Evolutionary conservation across 2,329 filamentous ascomycete genomes (phyloP).

Genomic region (Phaeosphaeriaceae sp.): DNA sequence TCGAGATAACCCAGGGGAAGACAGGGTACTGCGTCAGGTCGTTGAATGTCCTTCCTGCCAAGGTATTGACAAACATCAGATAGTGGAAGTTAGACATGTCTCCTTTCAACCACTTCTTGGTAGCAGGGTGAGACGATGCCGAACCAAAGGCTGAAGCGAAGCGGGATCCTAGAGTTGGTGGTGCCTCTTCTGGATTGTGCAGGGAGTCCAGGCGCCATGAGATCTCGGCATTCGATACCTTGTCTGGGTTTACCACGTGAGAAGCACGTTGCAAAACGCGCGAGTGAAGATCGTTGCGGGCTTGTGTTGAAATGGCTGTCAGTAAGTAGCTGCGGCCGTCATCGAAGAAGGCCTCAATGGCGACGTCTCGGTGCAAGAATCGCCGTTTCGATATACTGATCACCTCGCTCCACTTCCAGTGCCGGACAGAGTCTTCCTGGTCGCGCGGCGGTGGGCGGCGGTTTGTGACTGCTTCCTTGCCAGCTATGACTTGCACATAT

Average conservation of each 20-base stretch:
- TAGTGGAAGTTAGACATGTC: slow-evolving; percentile 99
- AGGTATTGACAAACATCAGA: slow-evolving; percentile 96
- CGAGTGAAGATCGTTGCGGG: slow-evolving; percentile 81
- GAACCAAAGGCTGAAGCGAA: slow-evolving; percentile 93
- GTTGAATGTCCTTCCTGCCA: slow-evolving; percentile 96
- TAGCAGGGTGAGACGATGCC: slow-evolving; percentile 80
- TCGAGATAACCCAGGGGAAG: slow-evolving; percentile 95
- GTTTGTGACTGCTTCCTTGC: slow-evolving; percentile 69
- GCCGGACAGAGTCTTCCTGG: slow-evolving; percentile 75
- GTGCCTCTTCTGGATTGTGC: slow-evolving; percentile 69
- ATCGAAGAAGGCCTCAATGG: slow-evolving; percentile 96
- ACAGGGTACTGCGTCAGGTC: slow-evolving; percentile 98
- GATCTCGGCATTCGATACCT: slow-evolving; percentile 81
- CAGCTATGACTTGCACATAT: slow-evolving; percentile 92
- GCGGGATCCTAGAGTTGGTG: slow-evolving; percentile 79
- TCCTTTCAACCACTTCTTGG: slow-evolving; percentile 88
- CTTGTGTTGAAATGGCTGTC: slow-evolving; percentile 76
- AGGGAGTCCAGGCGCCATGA: slow-evolving; percentile 90
- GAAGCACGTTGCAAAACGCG: slow-evolving; percentile 82
- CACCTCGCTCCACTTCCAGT: slow-evolving; percentile 94
- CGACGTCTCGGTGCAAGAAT: slow-evolving; percentile 94
- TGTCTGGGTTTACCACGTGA: slow-evolving; percentile 75
- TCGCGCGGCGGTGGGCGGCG: slow-evolving; percentile 41
- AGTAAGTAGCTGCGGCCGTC: slow-evolving; percentile 95
- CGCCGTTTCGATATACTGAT: slow-evolving; percentile 95